phyloP scores from a whole-genome alignment of 177 flowering plant genomes.

The Tripterygium wilfordii region DNA sequence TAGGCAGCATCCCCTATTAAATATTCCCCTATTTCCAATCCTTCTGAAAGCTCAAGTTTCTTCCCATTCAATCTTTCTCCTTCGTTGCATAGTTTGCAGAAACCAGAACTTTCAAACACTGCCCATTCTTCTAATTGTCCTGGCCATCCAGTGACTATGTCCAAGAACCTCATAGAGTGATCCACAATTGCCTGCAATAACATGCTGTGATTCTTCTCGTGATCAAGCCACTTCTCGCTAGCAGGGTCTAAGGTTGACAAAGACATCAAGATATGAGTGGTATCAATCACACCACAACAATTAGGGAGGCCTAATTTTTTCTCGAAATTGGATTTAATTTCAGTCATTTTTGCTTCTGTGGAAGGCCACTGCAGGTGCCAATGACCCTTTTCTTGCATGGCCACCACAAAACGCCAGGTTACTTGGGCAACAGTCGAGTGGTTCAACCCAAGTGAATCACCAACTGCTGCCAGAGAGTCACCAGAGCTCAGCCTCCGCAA shows the following conservation, averaged over 20 bases:
- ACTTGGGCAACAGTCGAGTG: slow-evolving; percentile 78
- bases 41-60: slow-evolving; percentile 36
- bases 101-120: slow-evolving; percentile 48
- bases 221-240: slow-evolving; percentile 56
- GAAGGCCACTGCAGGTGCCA: slow-evolving; percentile 79
- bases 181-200: slow-evolving; percentile 81
- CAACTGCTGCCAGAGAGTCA: slow-evolving; percentile 54
- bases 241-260: slow-evolving; percentile 45
- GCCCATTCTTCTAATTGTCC: slow-evolving; percentile 60
- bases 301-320: slow-evolving; percentile 76
- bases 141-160: slow-evolving; percentile 84
- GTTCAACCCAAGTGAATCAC: slow-evolving; percentile 59
- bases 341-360: slow-evolving; percentile 41
- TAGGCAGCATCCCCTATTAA: slow-evolving; percentile 65
- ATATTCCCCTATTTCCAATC: slow-evolving; percentile 60
- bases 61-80: slow-evolving; percentile 67
- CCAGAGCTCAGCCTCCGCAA: slow-evolving; percentile 79
- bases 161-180: slow-evolving; percentile 73
- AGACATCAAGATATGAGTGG: slow-evolving; percentile 69
- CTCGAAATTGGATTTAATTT: slow-evolving; percentile 61
- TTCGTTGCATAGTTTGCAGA: slow-evolving; percentile 52
- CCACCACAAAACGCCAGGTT: slow-evolving; percentile 82
- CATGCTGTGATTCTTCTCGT: slow-evolving; percentile 72
- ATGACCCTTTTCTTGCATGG: slow-evolving; percentile 66
- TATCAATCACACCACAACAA: slow-evolving; percentile 84